These are phyloP conservation scores for Talaromyces funiculosus DNA, from an alignment of 2,329 filamentous ascomycete genomes.

Conservation along the genomic window DNA sequence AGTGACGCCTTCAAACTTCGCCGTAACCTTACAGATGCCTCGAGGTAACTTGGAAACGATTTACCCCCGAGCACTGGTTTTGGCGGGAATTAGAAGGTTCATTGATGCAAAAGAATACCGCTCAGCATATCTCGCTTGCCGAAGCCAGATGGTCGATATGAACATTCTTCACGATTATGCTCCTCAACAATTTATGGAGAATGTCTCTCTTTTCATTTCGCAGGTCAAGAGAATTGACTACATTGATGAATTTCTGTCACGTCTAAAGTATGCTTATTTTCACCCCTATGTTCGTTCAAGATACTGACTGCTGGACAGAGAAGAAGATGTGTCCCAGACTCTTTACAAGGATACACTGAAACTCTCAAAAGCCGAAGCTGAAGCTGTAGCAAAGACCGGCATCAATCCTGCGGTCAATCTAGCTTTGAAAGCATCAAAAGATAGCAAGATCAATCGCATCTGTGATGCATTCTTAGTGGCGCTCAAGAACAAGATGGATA, in stretches of 20 bases:
- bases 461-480: slow-evolving; percentile 76
- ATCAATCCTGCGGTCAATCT: slow-evolving; percentile 13
- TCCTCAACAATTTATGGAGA: slow-evolving; percentile 76
- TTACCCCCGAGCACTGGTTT: slow-evolving; percentile 83
- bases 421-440: slow-evolving; percentile 20
- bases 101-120: slow-evolving; percentile 78
- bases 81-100: slow-evolving; percentile 77
- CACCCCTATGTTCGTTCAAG: neutral
- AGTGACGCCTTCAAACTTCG: slow-evolving; percentile 81
- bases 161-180: slow-evolving; percentile 93
- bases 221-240: slow-evolving; percentile 77
- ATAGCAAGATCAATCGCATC: slow-evolving; percentile 73
- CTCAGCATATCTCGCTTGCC: slow-evolving; percentile 78
- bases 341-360: slow-evolving; percentile 86
- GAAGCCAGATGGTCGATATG: slow-evolving; percentile 93
- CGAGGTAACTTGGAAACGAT: slow-evolving; percentile 94
- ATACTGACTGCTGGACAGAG: slow-evolving; percentile 41
- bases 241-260: slow-evolving; percentile 87
- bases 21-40: slow-evolving; percentile 87
- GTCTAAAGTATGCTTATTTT: slow-evolving; percentile 58
- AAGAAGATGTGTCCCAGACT: slow-evolving; percentile 88
- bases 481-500: slow-evolving; percentile 57
- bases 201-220: slow-evolving; percentile 70
- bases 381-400: slow-evolving; percentile 23
- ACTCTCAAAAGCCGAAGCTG: slow-evolving; percentile 27